A percentile compares a stretch with the other conserved stretches of the same genome.
These are phyloP conservation scores for Penicillium polonicum DNA, from an alignment of 2,329 filamentous ascomycete genomes.

Conservation along the genomic window DNA sequence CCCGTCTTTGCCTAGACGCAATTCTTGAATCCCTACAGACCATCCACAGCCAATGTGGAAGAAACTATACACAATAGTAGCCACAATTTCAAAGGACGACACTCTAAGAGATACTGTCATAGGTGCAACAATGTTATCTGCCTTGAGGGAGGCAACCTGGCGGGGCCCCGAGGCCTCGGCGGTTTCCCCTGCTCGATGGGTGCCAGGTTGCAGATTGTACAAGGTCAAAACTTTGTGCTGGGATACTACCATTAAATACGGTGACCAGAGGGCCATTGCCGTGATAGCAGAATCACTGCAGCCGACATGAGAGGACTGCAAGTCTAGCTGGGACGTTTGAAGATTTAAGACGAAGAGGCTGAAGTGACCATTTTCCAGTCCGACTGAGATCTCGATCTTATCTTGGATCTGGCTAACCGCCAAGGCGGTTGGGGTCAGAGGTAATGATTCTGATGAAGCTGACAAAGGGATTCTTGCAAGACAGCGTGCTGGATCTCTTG, in stretches of 20 bases:
- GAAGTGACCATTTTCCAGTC: constrained; percentile 71
- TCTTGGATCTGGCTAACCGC: constrained; percentile 45
- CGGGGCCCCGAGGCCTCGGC: constrained; percentile 35
- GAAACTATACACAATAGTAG: constrained; percentile 83
- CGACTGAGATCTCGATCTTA: constrained; percentile 62
- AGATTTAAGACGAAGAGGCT: constrained; percentile 64
- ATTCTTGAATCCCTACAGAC: constrained; percentile 88
- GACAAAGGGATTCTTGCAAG: constrained; percentile 51
- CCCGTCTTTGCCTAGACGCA: constrained; percentile 61
- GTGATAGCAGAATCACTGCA: constrained; percentile 66
- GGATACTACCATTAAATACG: constrained; percentile 78
- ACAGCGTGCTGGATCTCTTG: constrained; percentile 60
- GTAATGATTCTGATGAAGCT: constrained; percentile 55
- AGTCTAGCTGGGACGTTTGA: constrained; percentile 44
- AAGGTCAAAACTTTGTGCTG: constrained; percentile 70
- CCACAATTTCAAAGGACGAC: constrained; percentile 63
- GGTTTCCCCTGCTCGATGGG: constrained; percentile 4
- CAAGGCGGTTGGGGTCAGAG: constrained; percentile 58
- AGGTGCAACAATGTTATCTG: constrained; percentile 74
- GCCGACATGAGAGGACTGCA: constrained; percentile 59
- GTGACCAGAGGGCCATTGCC: constrained; percentile 68
- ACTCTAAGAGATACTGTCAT: constrained; percentile 79
- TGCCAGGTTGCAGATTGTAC: constrained; percentile 58
- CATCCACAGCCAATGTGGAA: constrained; percentile 74
- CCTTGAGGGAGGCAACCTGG: constrained; percentile 74